Base-by-base conservation (phyloP, 1,284 basidiomycete species). In the Boletus holoroseus region DNA sequence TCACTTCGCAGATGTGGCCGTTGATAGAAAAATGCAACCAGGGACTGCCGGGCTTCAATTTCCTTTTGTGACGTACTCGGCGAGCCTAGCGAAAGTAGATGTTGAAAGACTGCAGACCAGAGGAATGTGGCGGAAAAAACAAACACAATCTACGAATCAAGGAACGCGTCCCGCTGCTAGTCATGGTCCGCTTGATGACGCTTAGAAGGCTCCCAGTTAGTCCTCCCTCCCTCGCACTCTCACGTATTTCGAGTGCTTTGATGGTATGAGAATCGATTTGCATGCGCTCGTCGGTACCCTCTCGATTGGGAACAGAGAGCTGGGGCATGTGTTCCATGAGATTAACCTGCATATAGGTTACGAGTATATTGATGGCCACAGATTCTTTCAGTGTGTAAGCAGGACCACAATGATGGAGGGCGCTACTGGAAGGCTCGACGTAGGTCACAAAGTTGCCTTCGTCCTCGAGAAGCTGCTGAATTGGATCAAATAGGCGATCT, bases 191-290 rank as follows among this genome's bases (percentile, higher is more conserved):
- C 58, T 85, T 88, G 51, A 95, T 75, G 16, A 82, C 82, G 52
- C 81, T 88, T 27, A 94, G 62, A 37, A 97, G 72, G 53, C 87
- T 94, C 0, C 93, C 91, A 45, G 76, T 76, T 1, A 73, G 68
- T 0, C 87, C 83, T 2, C 89, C 89, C 55, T 90, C 87, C 28
- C 83, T 76, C 31, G 86, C 74, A 18, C 79, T 79, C 68, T 94
- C 89, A 27, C 84, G 77, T 50, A 97, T 88, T 69, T 97, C 93
- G 20, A 96, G 79, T 7, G 89, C 88, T 60, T 86, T 87, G 61
- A 95, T 83, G 1, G 94, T 95, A 64, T 94, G 86, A 2, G 88
- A 81, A 66, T 95, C 92, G 53, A 95, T 93, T 60, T 91, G 88
- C 89, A 94, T 92, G 27, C 82, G 76, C 22, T 74, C 69, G n/a